Evolutionary conservation across 2,329 filamentous ascomycete species (phyloP).

Genomic region (Apiospora malaysiana): DNA sequence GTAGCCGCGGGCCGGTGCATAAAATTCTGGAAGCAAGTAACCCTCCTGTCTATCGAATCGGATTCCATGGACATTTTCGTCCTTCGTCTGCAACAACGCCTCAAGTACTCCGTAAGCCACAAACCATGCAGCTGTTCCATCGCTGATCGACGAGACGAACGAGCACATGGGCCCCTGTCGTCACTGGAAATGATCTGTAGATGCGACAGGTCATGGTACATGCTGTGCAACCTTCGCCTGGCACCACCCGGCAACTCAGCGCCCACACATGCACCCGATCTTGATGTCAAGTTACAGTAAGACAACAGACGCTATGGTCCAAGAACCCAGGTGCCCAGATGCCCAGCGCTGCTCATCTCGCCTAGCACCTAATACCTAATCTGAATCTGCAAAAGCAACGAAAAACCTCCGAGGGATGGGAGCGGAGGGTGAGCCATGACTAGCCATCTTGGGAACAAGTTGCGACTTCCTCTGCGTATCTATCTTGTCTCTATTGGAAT

Average conservation of each 20-base stretch:
- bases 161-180: not conserved
- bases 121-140: not conserved
- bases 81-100: not conserved
- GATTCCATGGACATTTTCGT: not conserved
- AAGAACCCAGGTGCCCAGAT: not conserved
- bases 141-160: not conserved
- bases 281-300: not conserved
- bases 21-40: not conserved
- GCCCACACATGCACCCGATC: not conserved
- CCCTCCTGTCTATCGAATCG: slow-evolving; percentile 1
- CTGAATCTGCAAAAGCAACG: not conserved
- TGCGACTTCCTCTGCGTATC: not conserved
- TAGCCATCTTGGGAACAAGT: not conserved
- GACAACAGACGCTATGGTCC: not conserved
- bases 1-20: slow-evolving; percentile 16
- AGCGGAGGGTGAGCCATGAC: not conserved
- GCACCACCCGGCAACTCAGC: not conserved
- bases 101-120: slow-evolving; percentile 2
- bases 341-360: not conserved
- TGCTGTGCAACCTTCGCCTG: not conserved
- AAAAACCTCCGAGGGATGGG: not conserved
- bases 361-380: not conserved
- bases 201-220: not conserved
- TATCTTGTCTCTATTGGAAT: not conserved
- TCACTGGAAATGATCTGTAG: not conserved